Percentiles rank a stretch among this genome's conserved stretches.
Conservation (phyloP, 805 yeast genomes). For the Danielia oregonensis region DNA sequence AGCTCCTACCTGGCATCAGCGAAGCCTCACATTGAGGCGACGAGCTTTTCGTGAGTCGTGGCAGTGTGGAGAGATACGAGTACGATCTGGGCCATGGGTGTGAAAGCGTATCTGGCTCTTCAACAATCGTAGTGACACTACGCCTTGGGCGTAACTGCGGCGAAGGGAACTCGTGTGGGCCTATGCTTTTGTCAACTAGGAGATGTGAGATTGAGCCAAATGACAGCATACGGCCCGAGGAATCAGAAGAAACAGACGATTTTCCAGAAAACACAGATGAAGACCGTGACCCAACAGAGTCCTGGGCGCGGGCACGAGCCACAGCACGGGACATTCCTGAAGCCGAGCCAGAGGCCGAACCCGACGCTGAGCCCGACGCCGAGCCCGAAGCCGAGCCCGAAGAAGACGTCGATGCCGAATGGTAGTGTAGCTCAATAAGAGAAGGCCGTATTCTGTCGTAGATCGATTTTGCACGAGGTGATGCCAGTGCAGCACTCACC, state of each 20-base stretch:
- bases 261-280: constrained; percentile 36
- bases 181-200: neutral
- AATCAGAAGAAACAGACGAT: constrained; percentile 31
- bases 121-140: neutral
- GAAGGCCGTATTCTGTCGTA: constrained; percentile 34
- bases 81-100: neutral
- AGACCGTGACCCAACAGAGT: constrained; percentile 26
- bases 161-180: constrained; percentile 1
- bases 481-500: constrained; percentile 11
- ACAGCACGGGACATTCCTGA: constrained; percentile 1
- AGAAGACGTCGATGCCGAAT: constrained; percentile 6
- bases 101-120: neutral
- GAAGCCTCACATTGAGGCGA: too few relatives aligned
- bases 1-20: neutral
- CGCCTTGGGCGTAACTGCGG: neutral
- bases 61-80: neutral
- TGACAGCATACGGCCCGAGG: constrained; percentile 25
- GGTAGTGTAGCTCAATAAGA: constrained; percentile 29
- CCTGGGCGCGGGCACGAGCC: constrained; percentile 2
- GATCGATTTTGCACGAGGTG: constrained; percentile 16
- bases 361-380: neutral
- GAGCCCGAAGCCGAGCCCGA: constrained; percentile 3
- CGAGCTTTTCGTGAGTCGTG: neutral
- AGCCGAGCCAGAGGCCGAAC: constrained; percentile 4
- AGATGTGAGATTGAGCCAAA: constrained; percentile 28